Base-by-base conservation (phyloP, 106 monocot genomes). In the Gastrodia elata region DNA sequence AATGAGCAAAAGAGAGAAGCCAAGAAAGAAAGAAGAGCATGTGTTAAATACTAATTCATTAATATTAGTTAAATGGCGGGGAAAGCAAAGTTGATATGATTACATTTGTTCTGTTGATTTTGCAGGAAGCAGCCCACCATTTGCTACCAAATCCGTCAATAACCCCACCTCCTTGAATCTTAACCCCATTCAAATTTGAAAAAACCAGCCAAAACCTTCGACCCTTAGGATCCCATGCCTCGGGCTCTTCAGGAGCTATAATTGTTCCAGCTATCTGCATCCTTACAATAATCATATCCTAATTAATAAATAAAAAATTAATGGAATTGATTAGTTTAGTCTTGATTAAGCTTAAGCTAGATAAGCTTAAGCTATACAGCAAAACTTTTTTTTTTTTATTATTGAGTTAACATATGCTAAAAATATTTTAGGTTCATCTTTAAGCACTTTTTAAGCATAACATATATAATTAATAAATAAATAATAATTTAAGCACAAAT, bases 91-190 rank as follows among this genome's bases (percentile, higher is more conserved):
- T 30, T 42, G 18, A 24, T 49, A 4, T 38, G 10, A 20, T 78
- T 82, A 93, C 93, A 48, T 97, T 92, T 55, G 82, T 93, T 77
- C 84, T 90, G 71, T 86, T 90, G 77, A 93, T 83, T 84, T 97
- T 97, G 88, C 97, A 97, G 57, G 93, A 93, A 22, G 84, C 52
- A 69, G 90, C 97, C 97, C 97, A 97, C 97, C 97, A 97, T 74
- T 87, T 90, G 74, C 82, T 89, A 4, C 97, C 97, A 4, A 90
- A 90, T 68, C 97, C 97, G 33, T 97, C 97, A 8, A 97, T 97
- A 36, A 79, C 26, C 3, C 97, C 97, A 24, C 86, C 88, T 15
- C 97, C 97, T 37, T 90, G 87, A 73, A 97, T 77, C 75, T 72
- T 82, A 30, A 76, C 83, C 3, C 84, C 80, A 0, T 73, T 35